Conservation (phyloP, 106 monocot species). For the Acorus calamus region DNA sequence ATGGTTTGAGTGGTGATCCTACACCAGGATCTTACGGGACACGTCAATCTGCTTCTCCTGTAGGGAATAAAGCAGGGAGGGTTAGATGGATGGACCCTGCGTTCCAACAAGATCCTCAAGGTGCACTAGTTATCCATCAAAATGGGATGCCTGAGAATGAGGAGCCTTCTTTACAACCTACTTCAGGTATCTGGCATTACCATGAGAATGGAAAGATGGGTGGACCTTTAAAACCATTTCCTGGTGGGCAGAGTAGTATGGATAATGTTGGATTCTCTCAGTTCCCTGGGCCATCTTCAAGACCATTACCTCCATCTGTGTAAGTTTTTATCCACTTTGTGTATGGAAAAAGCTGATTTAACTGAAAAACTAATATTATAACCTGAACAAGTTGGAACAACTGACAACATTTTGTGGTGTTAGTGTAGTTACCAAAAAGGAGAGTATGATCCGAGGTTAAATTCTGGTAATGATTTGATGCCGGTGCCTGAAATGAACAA, state of each 20-base stretch:
- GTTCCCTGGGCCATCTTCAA: conserved; percentile 63
- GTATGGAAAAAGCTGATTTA: background rate
- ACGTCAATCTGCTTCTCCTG: conserved; percentile 12
- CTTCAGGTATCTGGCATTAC: conserved; percentile 16
- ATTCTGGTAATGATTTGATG: conserved; percentile 30
- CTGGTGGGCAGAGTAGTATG: conserved; percentile 23
- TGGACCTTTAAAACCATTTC: conserved; percentile 28
- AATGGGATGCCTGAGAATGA: conserved; percentile 32
- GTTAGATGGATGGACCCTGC: conserved; percentile 19
- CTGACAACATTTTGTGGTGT: background rate
- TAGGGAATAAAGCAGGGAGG: conserved; percentile 25
- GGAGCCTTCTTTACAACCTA: conserved; percentile 18
- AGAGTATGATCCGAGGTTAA: conserved; percentile 52
- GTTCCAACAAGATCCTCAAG: conserved; percentile 21
- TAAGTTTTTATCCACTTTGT: conserved; percentile 4
- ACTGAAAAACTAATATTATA: background rate
- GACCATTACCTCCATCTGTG: conserved; percentile 81
- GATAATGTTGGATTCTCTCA: conserved; percentile 46
- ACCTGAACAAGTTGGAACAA: background rate
- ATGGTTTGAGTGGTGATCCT: conserved; percentile 22
- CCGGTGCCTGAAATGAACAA: conserved; percentile 35
- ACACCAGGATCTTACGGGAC: conserved; percentile 12
- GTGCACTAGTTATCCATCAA: conserved; percentile 24
- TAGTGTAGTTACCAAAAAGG: conserved; percentile 47
- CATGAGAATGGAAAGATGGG: conserved; percentile 29